These are phyloP conservation scores for Huntiella abstrusa DNA, from an alignment of 2,329 filamentous ascomycete species.

Conservation along the genomic window DNA sequence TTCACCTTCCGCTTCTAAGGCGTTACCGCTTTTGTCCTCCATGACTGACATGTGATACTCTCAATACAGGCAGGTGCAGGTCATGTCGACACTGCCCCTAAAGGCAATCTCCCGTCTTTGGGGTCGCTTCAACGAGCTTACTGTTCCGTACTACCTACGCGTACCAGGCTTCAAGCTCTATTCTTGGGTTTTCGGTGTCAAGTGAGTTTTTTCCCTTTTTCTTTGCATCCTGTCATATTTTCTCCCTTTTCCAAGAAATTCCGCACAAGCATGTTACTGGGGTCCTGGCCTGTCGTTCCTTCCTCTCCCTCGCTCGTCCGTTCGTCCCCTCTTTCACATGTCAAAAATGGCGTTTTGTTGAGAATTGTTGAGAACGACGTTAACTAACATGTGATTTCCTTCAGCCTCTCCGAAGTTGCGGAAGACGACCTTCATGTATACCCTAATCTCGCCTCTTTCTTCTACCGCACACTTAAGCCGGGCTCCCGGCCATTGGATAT, in stretches of 20 bases:
- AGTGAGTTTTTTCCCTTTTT: slow-evolving; percentile 22
- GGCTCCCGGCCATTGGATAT: slow-evolving; percentile 71
- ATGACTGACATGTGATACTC: slow-evolving; percentile 10
- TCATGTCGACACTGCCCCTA: slow-evolving; percentile 82
- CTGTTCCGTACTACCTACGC: slow-evolving; percentile 71
- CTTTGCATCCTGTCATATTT: not conserved
- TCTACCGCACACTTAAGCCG: slow-evolving; percentile 87
- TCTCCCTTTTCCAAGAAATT: slow-evolving; percentile 1
- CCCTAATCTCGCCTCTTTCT: slow-evolving; percentile 88
- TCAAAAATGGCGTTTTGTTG: slow-evolving; percentile 4
- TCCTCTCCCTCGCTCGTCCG: not conserved
- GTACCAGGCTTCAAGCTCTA: slow-evolving; percentile 85
- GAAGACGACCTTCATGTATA: slow-evolving; percentile 80
- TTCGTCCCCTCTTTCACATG: slow-evolving; percentile 5
- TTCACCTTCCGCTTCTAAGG: not conserved
- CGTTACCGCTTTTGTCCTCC: not conserved
- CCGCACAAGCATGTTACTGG: not conserved
- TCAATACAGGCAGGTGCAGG: slow-evolving; percentile 55
- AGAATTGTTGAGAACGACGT: slow-evolving; percentile 6
- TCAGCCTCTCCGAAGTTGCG: slow-evolving; percentile 62
- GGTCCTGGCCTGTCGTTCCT: not conserved
- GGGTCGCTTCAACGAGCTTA: slow-evolving; percentile 80
- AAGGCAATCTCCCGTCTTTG: slow-evolving; percentile 80
- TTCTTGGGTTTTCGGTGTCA: slow-evolving; percentile 78
- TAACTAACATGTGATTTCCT: slow-evolving; percentile 6